Base-by-base conservation (phyloP, 306 rosid species). In the Ormosia emarginata region DNA sequence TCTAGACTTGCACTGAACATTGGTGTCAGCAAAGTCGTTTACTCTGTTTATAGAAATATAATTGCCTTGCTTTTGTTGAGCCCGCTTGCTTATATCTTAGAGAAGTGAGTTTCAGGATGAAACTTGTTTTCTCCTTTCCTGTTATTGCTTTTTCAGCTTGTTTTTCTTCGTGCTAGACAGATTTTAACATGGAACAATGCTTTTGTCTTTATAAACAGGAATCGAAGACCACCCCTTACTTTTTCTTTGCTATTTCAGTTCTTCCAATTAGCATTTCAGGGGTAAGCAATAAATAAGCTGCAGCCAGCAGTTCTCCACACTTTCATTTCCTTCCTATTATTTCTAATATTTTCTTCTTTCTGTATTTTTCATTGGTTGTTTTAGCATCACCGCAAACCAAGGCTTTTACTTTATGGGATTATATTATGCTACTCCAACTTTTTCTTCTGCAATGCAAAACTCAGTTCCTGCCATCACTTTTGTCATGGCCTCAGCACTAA, bases 391-490 rank as follows among this genome's bases (percentile, higher is more conserved):
- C n/a, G 94, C 94, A 84, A 92, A 90, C 71, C 91, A 92, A 80
- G 94, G 92, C 13, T 92, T 90, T 77, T 92, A 92, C 82, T 86
- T 90, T 82, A 82, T 92, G 82, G 97, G 94, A 37, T 46, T 92
- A 55, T 88, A 90, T 66, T 88, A 87, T 85, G 90, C 91, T 82
- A 87, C 91, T 80, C 97, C 94, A 56, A 90, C 92, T 40, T 90
- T 92, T 84, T 92, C 97, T 84, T 92, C 91, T 82, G 97, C 97
- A 63, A 88, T 88, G 91, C 94, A 92, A 82, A 92, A 90, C 75
- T 92, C 90, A 33, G 94, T 92, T 69, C 92, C 91, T 32, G 92
- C 94, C 0, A 90, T 92, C 63, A 88, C 97, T 33, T 88, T 92
- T 65, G 49, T 92, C 13, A 75, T 92, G 88, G 94, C 97, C 71